Evolutionary conservation across 768 basidiomycete genomes (phyloP), one percentile per base, ranked within the genome.

Genomic region (Thelephora aurantiotincta): DNA sequence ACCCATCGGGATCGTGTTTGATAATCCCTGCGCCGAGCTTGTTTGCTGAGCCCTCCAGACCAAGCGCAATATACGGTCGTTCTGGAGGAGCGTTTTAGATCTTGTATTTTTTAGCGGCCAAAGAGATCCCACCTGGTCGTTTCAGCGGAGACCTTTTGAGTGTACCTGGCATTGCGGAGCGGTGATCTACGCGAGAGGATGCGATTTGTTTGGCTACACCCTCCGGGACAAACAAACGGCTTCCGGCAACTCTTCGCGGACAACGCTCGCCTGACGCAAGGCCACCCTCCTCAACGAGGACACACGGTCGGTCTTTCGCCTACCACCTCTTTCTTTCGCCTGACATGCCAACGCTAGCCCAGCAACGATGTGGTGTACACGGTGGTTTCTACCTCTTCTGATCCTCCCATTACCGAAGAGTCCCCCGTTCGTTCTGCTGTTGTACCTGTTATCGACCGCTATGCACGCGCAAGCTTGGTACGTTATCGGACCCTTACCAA

Each of bases 41-140:
- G 68, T 99, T 99, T 38, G 96, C 96, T 14, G 90, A 93, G 12
- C 96, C 96, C 65, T 99, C 96, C 33, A 99, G 78, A 18, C 96
- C 96, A 16, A 99, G 76, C n/a, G 94, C 92, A 18, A 96, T 65
- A 59, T 80, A 77, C 13, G 82, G 71, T 45, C 71, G 71, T 50
- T 76, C 85, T 88, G 49, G n/a, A 20, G 22, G 13, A 14, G 5
- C 22, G 12, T 44, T 5, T 38, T 34, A 26, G 33, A 11, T 13
- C 9, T 12, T 12, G 12, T 41, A 22, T 1, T 14, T 11, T 2
- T n/a, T 19, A 3, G 26, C 4, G 44, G 43, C 6, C 43, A 2
- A 35, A 23, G 41, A 23, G 52, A 41, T 54, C 45, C 5, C 50
- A 64, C 63, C 54, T 16, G 56, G 65, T 35, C 49, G 34, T 38